phyloP scores from a whole-genome alignment of 192 early-diverging fungal species.

The Umbelopsis sp. region DNA sequence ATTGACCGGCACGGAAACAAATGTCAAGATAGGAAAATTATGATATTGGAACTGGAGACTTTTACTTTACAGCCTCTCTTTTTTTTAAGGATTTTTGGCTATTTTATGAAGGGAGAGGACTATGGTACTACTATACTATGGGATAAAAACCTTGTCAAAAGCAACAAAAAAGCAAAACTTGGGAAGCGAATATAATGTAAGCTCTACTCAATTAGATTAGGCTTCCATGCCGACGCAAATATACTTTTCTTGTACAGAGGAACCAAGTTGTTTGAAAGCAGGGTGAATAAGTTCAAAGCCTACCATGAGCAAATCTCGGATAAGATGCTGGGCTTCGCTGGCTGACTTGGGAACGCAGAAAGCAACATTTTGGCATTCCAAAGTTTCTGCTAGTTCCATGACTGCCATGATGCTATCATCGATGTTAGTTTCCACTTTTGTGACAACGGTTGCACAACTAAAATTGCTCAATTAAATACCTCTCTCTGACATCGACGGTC shows the following conservation, averaged over 20 bases:
- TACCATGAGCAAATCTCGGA: conserved; percentile 9
- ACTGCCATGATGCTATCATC: conserved; percentile 12
- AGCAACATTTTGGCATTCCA: conserved; percentile 6
- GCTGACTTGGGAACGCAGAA: neutral
- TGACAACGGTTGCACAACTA: neutral
- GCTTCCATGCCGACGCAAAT: conserved; percentile 18
- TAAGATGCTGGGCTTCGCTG: neutral
- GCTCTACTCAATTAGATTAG: neutral
- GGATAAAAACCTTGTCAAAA: no score
- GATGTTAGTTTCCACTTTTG: neutral
- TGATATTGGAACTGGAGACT: no score
- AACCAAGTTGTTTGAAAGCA: neutral
- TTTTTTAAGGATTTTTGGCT: no score
- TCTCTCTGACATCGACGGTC: conserved; percentile 6
- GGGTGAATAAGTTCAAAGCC: conserved; percentile 14
- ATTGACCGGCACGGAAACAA: no score
- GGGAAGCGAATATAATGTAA: neutral
- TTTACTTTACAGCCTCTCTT: no score
- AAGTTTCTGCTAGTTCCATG: conserved; percentile 9
- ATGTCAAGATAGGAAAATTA: no score
- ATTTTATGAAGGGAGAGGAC: no score
- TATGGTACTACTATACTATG: no score
- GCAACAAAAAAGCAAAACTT: neutral
- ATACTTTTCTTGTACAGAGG: conserved; percentile 8
- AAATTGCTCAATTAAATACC: conserved; percentile 1